Conservation (phyloP, 352 stramenopile genomes). For the Peronospora tabacina region DNA sequence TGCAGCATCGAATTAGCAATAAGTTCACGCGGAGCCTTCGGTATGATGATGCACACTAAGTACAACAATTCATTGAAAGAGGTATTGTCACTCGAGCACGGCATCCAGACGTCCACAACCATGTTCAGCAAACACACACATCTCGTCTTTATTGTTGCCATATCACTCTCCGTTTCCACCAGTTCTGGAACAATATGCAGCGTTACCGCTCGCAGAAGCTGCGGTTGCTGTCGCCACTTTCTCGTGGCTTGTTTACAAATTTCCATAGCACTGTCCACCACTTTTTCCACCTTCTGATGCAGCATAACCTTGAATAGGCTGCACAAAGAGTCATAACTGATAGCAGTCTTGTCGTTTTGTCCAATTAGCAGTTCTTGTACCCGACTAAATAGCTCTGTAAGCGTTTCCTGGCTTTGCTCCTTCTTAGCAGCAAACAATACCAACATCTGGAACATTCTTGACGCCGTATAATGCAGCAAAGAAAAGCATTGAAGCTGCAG, state of each 20-base stretch:
- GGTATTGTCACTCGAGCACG: constrained; percentile 6
- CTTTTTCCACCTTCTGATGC: constrained; percentile 8
- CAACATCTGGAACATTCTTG: constrained; percentile 26
- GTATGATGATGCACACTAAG: constrained; percentile 52
- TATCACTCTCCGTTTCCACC: constrained; percentile 12
- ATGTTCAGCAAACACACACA: constrained; percentile 16
- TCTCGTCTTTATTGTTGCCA: neutral
- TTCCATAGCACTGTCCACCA: constrained; percentile 18
- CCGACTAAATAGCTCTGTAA: constrained; percentile 5
- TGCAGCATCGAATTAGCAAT: constrained; percentile 38
- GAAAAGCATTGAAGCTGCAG: constrained; percentile 20
- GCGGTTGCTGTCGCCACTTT: constrained; percentile 29
- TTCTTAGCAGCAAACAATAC: constrained; percentile 5
- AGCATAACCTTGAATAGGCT: constrained; percentile 39
- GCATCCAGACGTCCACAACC: constrained; percentile 23
- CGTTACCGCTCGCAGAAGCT: constrained; percentile 40
- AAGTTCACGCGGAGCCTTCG: constrained; percentile 31
- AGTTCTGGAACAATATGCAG: constrained; percentile 43
- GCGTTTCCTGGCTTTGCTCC: neutral
- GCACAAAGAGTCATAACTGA: constrained; percentile 41
- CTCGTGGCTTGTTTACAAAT: constrained; percentile 39
- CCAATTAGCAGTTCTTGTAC: constrained; percentile 10
- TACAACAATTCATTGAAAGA: constrained; percentile 50
- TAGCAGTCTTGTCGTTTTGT: constrained; percentile 10
- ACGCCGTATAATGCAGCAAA: constrained; percentile 24